Base-by-base conservation (phyloP, 176 grass and related monocot genomes). In the Oryza nivara region DNA sequence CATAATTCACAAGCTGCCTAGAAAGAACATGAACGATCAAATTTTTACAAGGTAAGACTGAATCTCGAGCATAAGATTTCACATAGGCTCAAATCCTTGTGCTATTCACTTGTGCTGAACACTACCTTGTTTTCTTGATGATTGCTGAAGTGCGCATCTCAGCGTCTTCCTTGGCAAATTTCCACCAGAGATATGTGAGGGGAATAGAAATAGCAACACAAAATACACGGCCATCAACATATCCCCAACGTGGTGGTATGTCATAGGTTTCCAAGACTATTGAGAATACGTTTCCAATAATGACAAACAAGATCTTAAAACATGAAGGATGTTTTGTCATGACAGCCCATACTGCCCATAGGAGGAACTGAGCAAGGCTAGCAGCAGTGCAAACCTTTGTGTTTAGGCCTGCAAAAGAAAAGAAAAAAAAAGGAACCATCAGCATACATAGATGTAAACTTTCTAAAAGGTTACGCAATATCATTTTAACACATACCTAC, bases 121-220 rank as follows among this genome's bases (percentile, higher is more conserved):
- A 74, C 75, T 90, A 93, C 72, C 85, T 88, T 11, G 32, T 88
- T 82, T 93, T 93, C 85, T 93, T 93, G 4, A 40, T 86, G 81
- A 90, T 70, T 12, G 72, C 67, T 58, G 61, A 47, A 58, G 88
- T 88, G 49, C 79, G 67, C 40, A 86, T 65, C 82, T 90, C 88
- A 0, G 88, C 91, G 46, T 93, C 91, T 75, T 93, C 78, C 26
- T 88, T 86, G 11, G 84, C 85, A 67, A 93, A 90, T 43, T 73
- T 90, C 91, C 91, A 93, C 91, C 88, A 90, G 32, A 93, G 85
- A 86, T 80, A 93, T 28, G 78, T 81, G n/a, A 93, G 78, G 44
- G 88, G 91, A 66, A 86, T 68, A 4, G 79, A 83, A 5, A 82
- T 44, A 10, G 86, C 67, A 43, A 81, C 77, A 66, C 80, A 71